Base-by-base conservation (phyloP, 768 basidiomycete species). In the Dentipellis fragilis region DNA sequence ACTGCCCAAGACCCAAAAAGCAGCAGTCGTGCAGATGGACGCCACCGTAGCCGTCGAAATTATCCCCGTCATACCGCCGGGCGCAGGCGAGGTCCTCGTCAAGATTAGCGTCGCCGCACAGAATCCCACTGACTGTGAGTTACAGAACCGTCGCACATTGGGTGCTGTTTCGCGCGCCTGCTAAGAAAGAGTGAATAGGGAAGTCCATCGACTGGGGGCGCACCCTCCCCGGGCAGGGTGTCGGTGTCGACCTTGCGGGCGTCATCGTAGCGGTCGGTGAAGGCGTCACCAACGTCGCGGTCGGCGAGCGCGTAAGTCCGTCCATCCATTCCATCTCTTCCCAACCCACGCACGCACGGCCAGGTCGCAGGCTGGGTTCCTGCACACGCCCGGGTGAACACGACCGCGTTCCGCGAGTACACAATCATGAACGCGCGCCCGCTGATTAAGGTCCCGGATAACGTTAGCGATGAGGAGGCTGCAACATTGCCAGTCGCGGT, bases 51-150 rank as follows among this genome's bases (percentile, higher is more conserved):
- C 47, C 47, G 11, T 48, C 17, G 16, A 48, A 48, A 17, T 12
- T 11, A 19, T 23, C 10, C 47, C 47, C 11, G 4, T 48, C 14
- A 19, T 19, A 21, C 5, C 12, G 29, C 51, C 51, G 8, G 51
- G 51, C 35, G 36, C 51, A 9, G 36, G 38, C 36, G 51, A 52
- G 16, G 38, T 54, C n/a, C 53, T 54, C 42, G 42, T 52, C 17
- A 37, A 52, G 37, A 40, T 52, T 22, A 40, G 10, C 11, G 17
- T n/a, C 17, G 51, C 38, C 36, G 51, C 51, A 9, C 36, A 37
- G 38, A 52, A 52, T 21, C 51, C 51, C 9, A 38, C 17, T 14
- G 51, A 52, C 51, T 52, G 51, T 52, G 17, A 38, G 51, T 51
- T 12, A n/a, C 49, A 10, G 12, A 11, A 40, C 39, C 11, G 11